Evolutionary conservation across 108 stramenopile species (phyloP).

Genomic region (Epithemia pelagica): DNA sequence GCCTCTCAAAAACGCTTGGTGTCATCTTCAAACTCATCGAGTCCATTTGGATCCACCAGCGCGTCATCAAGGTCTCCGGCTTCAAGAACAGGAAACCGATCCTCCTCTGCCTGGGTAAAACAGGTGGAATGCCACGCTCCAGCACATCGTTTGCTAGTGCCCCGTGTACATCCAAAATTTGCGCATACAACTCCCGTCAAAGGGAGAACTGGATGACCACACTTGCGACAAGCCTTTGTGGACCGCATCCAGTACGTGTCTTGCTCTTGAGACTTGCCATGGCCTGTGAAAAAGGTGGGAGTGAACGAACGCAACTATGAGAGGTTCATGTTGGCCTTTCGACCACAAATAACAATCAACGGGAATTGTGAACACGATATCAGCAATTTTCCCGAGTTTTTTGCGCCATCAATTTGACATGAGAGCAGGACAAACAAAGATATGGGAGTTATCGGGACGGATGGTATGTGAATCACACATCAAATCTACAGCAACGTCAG

Average conservation of each 20-base stretch:
- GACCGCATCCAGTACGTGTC: slow-evolving; percentile 3
- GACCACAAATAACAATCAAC: slow-evolving; percentile 20
- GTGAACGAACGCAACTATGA: slow-evolving; percentile 19
- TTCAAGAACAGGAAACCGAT: not conserved
- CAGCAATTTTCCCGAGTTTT: slow-evolving; percentile 14
- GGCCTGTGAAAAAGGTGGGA: slow-evolving; percentile 22
- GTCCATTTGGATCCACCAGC: not conserved
- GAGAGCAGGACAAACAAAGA: slow-evolving; percentile 33
- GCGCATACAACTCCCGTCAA: slow-evolving; percentile 27
- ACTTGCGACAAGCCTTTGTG: slow-evolving; percentile 22
- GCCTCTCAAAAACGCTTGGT: not conserved
- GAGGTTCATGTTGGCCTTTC: slow-evolving; percentile 24
- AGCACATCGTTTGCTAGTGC: not conserved
- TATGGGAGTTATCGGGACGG: slow-evolving; percentile 17
- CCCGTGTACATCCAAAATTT: slow-evolving; percentile 27
- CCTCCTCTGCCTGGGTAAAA: not conserved
- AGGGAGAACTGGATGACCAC: slow-evolving; percentile 14
- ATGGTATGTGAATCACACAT: slow-evolving; percentile 19
- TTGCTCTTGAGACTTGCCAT: slow-evolving; percentile 18
- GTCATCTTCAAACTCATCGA: not conserved
- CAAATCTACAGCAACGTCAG: slow-evolving; percentile 25
- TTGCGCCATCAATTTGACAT: slow-evolving; percentile 38
- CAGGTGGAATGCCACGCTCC: not conserved
- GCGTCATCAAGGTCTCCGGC: not conserved
- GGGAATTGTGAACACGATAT: slow-evolving; percentile 16